Evolutionary conservation across 2,329 filamentous ascomycete species (phyloP).

Genomic region (Scytalidium sp.): DNA sequence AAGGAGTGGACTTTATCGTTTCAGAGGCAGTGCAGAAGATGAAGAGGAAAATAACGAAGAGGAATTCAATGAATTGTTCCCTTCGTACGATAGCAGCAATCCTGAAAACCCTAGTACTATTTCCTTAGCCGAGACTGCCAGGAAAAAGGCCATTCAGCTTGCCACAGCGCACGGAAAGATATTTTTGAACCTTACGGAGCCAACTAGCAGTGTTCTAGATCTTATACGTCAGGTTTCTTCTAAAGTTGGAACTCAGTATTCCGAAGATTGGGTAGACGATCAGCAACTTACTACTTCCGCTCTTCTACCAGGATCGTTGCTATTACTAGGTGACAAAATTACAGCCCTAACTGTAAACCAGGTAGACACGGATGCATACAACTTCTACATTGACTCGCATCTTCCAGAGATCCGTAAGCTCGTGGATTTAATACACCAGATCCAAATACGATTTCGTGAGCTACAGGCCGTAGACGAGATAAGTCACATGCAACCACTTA

Average conservation of each 20-base stretch:
- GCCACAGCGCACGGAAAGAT: slow-evolving; percentile 55
- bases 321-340: slow-evolving; percentile 62
- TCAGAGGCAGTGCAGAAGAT: slow-evolving; percentile 73
- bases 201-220: slow-evolving; percentile 21
- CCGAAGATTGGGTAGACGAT: slow-evolving; percentile 6
- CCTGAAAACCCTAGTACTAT: slow-evolving; percentile 12
- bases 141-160: slow-evolving; percentile 48
- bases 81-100: slow-evolving; percentile 59
- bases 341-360: slow-evolving; percentile 38
- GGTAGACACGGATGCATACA: slow-evolving; percentile 55
- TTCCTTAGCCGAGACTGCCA: slow-evolving; percentile 10
- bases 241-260: slow-evolving; percentile 18
- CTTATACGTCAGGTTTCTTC: slow-evolving; percentile 24
- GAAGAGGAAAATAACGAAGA: slow-evolving; percentile 71
- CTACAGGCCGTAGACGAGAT: slow-evolving; percentile 67
- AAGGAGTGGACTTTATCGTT: slow-evolving; percentile 77
- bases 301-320: slow-evolving; percentile 63
- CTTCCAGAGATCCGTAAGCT: slow-evolving; percentile 72
- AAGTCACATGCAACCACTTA: slow-evolving; percentile 70
- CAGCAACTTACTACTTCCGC: slow-evolving; percentile 42
- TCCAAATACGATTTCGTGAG: slow-evolving; percentile 69
- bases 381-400: slow-evolving; percentile 87
- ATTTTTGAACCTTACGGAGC: slow-evolving; percentile 15
- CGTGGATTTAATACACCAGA: slow-evolving; percentile 63
- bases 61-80: slow-evolving; percentile 80